These are phyloP conservation scores for Nicotiana otophora DNA, from an alignment of 257 asterid species.

Conservation along the genomic window DNA sequence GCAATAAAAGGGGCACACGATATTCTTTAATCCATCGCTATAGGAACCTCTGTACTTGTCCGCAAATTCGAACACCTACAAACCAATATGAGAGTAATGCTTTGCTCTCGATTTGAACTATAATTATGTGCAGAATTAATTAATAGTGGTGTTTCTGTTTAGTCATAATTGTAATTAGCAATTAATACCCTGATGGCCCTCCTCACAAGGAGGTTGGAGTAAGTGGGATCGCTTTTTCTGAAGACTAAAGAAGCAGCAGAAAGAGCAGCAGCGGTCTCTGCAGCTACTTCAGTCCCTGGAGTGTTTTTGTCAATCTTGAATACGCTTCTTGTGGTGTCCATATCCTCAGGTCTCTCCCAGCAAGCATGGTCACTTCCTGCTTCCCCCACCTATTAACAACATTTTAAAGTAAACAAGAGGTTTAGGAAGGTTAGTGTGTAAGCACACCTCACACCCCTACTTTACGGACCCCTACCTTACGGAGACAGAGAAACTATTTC, in stretches of 20 bases:
- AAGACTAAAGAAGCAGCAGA: conserved; percentile 37
- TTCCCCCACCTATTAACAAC: conserved; percentile 59
- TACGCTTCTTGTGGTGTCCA: conserved; percentile 6
- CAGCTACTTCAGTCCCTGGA: conserved; percentile 48
- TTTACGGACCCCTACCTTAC: too few species aligned
- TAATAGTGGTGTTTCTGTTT: not conserved
- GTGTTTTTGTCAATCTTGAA: conserved; percentile 8
- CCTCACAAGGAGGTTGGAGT: conserved; percentile 27
- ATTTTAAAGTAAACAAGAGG: not conserved
- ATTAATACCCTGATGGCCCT: conserved; percentile 24
- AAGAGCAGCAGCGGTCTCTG: conserved; percentile 41
- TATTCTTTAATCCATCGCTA: conserved; percentile 29
- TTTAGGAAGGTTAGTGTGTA: too few species aligned
- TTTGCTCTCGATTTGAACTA: not conserved
- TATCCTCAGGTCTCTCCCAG: conserved; percentile 81
- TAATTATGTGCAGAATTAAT: not conserved
- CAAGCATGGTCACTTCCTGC: conserved; percentile 76
- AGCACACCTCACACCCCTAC: too few species aligned
- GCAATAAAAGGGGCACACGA: conserved; percentile 44
- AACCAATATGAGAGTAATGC: not conserved
- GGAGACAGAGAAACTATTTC: too few species aligned
- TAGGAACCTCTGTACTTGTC: conserved; percentile 44
- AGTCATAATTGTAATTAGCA: not conserved
- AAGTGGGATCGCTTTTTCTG: conserved; percentile 25
- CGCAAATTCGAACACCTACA: conserved; percentile 40